These are phyloP conservation scores for Leptodermis oblonga DNA, from an alignment of 257 asterid genomes.

Conservation along the genomic window DNA sequence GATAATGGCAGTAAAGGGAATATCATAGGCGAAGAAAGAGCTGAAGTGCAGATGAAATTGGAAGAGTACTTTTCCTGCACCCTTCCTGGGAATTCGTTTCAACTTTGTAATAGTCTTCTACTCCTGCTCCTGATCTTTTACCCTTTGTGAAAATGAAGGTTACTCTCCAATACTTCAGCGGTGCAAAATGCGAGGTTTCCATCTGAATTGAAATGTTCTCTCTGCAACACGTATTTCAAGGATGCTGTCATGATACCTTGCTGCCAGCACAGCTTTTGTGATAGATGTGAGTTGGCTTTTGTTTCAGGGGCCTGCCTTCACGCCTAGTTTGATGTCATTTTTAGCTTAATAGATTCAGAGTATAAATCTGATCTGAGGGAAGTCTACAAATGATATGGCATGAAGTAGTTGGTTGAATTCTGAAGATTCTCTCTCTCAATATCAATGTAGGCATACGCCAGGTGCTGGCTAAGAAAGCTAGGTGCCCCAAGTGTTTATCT, in stretches of 20 bases:
- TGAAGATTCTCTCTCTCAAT: background rate
- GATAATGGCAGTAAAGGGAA: slow-evolving; percentile 41
- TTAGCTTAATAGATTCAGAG: background rate
- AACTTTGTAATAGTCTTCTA: slow-evolving; percentile 12
- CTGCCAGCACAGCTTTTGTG: slow-evolving; percentile 95
- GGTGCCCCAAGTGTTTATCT: slow-evolving; percentile 86
- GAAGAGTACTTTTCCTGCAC: slow-evolving; percentile 34
- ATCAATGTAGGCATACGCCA: slow-evolving; percentile 54
- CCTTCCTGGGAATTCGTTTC: background rate
- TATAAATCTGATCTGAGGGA: background rate
- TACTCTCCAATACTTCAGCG: slow-evolving; percentile 31
- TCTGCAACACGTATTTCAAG: slow-evolving; percentile 69
- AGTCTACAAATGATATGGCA: background rate
- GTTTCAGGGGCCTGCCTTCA: slow-evolving; percentile 5
- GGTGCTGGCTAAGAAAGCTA: slow-evolving; percentile 56
- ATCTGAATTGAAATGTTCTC: slow-evolving; percentile 61
- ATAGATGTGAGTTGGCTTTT: slow-evolving; percentile 63
- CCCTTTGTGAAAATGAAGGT: slow-evolving; percentile 27
- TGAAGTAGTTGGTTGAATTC: background rate
- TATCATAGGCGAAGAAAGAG: slow-evolving; percentile 23
- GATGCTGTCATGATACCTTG: slow-evolving; percentile 97
- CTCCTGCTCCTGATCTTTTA: slow-evolving; percentile 22
- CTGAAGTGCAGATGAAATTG: slow-evolving; percentile 34
- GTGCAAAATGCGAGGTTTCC: slow-evolving; percentile 40
- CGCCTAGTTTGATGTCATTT: background rate